phyloP scores from a whole-genome alignment of 495 filamentous ascomycete species.

The Aspergillus sparsus region DNA sequence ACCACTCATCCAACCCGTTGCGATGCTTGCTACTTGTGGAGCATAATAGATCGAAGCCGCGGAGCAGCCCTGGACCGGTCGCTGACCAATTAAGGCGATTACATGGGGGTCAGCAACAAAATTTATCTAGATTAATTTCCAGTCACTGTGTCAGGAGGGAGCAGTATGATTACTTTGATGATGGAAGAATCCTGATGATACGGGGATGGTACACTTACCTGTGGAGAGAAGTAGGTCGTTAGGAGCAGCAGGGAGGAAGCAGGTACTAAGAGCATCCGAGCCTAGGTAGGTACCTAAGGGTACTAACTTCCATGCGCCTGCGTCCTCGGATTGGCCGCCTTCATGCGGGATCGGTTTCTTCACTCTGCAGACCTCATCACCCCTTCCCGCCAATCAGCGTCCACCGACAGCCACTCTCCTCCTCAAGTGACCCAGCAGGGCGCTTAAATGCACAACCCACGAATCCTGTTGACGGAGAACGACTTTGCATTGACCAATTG shows the following conservation, averaged over 20 bases:
- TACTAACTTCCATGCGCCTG: not conserved
- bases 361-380: slow-evolving; percentile 32
- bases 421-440: slow-evolving; percentile 25
- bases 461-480: slow-evolving; percentile 8
- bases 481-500: slow-evolving; percentile 6
- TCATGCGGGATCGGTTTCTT: slow-evolving; percentile 28
- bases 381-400: slow-evolving; percentile 22
- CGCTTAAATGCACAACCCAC: slow-evolving; percentile 25
- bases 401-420: not conserved
- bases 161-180: too few species aligned
- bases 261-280: too few species aligned
- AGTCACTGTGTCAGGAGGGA: too few species aligned
- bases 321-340: slow-evolving; percentile 20
- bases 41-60: too few species aligned
- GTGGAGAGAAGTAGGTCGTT: too few species aligned
- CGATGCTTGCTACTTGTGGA: slow-evolving; percentile 24
- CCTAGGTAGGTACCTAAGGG: not conserved
- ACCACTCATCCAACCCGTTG: slow-evolving; percentile 24
- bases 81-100: too few species aligned
- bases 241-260: too few species aligned
- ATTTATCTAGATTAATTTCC: too few species aligned
- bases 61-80: too few species aligned
- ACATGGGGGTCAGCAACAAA: too few species aligned
- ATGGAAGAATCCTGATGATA: too few species aligned
- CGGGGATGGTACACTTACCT: too few species aligned